Base-by-base conservation (phyloP, 805 yeast genomes). In the Pichia pseudocactophila region DNA sequence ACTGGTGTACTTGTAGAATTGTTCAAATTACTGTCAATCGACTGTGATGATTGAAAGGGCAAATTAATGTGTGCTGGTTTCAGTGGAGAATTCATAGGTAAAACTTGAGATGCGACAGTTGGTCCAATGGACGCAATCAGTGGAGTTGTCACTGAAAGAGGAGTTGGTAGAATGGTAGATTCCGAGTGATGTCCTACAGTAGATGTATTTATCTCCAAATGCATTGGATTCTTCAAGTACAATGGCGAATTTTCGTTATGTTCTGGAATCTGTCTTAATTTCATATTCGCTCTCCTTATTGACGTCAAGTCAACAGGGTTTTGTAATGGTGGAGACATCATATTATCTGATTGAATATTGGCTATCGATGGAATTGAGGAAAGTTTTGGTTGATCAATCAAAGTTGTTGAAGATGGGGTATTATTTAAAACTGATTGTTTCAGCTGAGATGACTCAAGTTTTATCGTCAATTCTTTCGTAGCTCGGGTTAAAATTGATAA, bases 391-490 rank as follows among this genome's bases (percentile, higher is more conserved):
- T 60, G 65, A 30, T 59, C 63, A 25, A 50, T 46, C 20, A 50
- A 37, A 18, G 42, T 49, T 18, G 42, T 46, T 8, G 51, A 32
- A 1, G 55, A 40, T 8, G 51, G 41, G 13, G 46, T 44, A 40
- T 49, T 55, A 7, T 55, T 52, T 36, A 48, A 43, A 9, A 57
- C 59, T 9, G 56, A 46, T 16, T 55, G 55, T 32, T 62, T 62
- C 46, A 62, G 74, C 15, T 80, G 68, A 45, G 82, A 76, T 33
- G 73, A 69, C 57, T 89, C 96, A 34, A 89, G 64, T 51, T 85
- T 69, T n/a, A 86, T 79, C 0, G 97, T 88, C 13, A 90, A 82
- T 55, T 90, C 97, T 55, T 90, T 90, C 4, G 96, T 86, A 3
- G 89, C 83, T 50, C 86, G 78, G 0, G 97, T 89, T 45, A 90